Percentiles rank a stretch among this genome's conserved stretches.
Evolutionary conservation across 2,329 filamentous ascomycete genomes (phyloP).

Genomic region (Penicillium italicum): DNA sequence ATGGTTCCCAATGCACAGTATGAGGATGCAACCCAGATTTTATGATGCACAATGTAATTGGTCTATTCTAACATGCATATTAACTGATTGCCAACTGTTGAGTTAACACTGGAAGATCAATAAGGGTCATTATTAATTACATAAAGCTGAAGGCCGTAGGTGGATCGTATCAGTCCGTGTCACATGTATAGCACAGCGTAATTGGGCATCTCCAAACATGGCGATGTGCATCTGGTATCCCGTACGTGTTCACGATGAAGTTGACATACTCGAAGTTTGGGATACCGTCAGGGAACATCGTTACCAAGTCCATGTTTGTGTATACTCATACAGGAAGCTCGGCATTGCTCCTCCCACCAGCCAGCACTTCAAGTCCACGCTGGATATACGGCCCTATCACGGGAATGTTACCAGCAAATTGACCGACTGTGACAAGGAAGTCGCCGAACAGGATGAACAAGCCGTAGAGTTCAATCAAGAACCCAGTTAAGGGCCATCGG

Average conservation of each 20-base stretch:
- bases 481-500: constrained; percentile 87
- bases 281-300: background rate
- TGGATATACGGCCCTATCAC: constrained; percentile 85
- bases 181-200: background rate
- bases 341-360: constrained; percentile 66
- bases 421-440: constrained; percentile 87
- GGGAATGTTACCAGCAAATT: constrained; percentile 80
- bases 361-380: constrained; percentile 65
- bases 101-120: background rate
- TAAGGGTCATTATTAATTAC: constrained; percentile 25
- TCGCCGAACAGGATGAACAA: constrained; percentile 93
- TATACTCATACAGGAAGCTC: constrained; percentile 53
- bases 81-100: constrained; percentile 4
- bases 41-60: constrained; percentile 9
- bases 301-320: background rate
- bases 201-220: background rate
- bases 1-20: constrained; percentile 4
- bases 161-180: constrained; percentile 8
- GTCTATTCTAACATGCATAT: constrained; percentile 19
- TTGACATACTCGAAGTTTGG: background rate
- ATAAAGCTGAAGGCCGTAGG: constrained; percentile 7
- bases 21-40: background rate
- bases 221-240: background rate
- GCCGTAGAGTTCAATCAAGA: constrained; percentile 85
- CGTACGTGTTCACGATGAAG: background rate